Conservation (phyloP, 2,329 filamentous ascomycete species). For the Penicillium sp. region DNA sequence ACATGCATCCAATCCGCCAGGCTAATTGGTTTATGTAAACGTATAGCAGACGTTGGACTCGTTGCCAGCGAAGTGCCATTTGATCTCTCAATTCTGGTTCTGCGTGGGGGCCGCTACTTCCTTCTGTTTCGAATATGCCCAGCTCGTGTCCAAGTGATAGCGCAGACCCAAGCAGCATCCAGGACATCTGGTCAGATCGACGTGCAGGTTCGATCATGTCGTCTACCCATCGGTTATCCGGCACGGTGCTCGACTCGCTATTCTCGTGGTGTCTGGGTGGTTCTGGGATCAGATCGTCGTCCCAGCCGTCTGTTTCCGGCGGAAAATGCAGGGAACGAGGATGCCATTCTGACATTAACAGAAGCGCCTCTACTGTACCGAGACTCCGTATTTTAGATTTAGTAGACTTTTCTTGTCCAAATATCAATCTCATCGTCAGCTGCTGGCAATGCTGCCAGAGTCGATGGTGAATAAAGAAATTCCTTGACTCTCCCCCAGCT, state of each 20-base stretch:
- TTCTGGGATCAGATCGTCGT: slow-evolving; percentile 50
- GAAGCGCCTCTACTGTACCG: slow-evolving; percentile 52
- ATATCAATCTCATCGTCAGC: slow-evolving; percentile 52
- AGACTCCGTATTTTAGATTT: slow-evolving; percentile 50
- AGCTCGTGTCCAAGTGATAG: slow-evolving; percentile 53
- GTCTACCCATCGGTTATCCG: slow-evolving; percentile 48
- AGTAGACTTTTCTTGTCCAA: slow-evolving; percentile 52
- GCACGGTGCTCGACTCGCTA: slow-evolving; percentile 24
- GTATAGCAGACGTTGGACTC: slow-evolving; percentile 41
- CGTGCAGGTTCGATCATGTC: slow-evolving; percentile 55
- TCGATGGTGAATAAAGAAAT: slow-evolving; percentile 53
- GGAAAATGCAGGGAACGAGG: slow-evolving; percentile 54
- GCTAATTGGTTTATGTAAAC: slow-evolving; percentile 53
- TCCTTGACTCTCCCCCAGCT: slow-evolving; percentile 46
- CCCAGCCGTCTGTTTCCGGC: slow-evolving; percentile 53
- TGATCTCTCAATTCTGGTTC: slow-evolving; percentile 31
- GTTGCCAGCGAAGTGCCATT: slow-evolving; percentile 32
- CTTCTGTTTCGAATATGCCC: slow-evolving; percentile 48
- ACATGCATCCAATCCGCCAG: slow-evolving; percentile 51
- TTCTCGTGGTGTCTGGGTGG: slow-evolving; percentile 35
- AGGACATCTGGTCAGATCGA: slow-evolving; percentile 57
- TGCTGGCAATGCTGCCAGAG: slow-evolving; percentile 55
- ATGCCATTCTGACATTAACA: slow-evolving; percentile 57
- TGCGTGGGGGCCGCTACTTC: slow-evolving; percentile 23
- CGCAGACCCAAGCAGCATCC: slow-evolving; percentile 56